Conservation (phyloP, 495 filamentous ascomycete species). For the Neurospora sp. region DNA sequence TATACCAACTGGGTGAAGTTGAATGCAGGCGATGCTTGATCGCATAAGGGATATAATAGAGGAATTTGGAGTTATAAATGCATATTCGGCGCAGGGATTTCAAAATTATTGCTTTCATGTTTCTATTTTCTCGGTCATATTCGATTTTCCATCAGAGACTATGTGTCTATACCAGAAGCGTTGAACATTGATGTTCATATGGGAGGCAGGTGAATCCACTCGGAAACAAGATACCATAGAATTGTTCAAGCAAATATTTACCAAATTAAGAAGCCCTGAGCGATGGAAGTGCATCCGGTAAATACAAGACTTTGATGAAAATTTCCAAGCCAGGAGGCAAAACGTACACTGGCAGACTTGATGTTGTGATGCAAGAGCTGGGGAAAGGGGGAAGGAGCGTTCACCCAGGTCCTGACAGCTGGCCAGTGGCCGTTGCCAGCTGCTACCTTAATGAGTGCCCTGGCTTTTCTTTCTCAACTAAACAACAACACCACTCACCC, state of each 20-base stretch:
- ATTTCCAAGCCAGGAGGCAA: background rate
- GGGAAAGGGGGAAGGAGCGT: background rate
- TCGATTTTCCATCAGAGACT: background rate
- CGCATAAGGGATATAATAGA: background rate
- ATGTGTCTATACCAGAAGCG: background rate
- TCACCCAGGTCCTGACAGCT: background rate
- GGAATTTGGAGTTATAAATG: background rate
- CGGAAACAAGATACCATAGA: background rate
- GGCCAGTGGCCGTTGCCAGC: background rate
- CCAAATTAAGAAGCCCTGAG: too few species aligned
- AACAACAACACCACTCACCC: background rate
- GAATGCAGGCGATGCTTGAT: slow-evolving; percentile 2
- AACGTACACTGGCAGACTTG: background rate
- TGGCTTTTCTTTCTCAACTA: background rate
- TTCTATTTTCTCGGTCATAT: background rate
- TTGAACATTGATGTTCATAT: background rate
- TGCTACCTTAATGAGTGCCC: background rate
- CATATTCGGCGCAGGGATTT: background rate
- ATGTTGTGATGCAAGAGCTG: background rate
- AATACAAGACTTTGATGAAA: background rate
- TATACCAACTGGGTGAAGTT: slow-evolving; percentile 56
- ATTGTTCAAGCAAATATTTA: background rate
- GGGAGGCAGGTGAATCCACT: background rate
- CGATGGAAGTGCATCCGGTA: too few species aligned
- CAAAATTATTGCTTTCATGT: background rate